These are phyloP conservation scores for Alternaria rosae DNA, from an alignment of 2,329 filamentous ascomycete species.

Conservation along the genomic window DNA sequence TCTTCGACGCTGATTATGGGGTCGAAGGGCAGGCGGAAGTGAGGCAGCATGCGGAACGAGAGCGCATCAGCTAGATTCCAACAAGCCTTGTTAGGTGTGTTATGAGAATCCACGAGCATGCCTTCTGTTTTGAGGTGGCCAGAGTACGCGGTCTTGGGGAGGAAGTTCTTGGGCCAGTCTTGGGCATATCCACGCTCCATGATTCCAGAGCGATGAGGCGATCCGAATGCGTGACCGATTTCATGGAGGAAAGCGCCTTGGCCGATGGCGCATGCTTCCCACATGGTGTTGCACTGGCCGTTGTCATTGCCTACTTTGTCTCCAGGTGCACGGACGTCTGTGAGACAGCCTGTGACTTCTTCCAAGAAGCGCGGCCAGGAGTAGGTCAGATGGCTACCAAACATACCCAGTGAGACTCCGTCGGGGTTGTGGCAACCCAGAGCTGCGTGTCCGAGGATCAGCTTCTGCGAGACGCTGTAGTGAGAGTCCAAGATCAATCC, in stretches of 20 bases:
- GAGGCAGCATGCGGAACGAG: slow-evolving; percentile 29
- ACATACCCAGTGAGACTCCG: slow-evolving; percentile 37
- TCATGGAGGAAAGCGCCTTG: slow-evolving; percentile 50
- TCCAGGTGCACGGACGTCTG: slow-evolving; percentile 49
- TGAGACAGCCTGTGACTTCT: slow-evolving; percentile 38
- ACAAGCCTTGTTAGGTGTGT: slow-evolving; percentile 31
- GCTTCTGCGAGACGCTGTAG: slow-evolving; percentile 29
- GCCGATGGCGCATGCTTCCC: slow-evolving; percentile 56
- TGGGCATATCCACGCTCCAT: slow-evolving; percentile 39
- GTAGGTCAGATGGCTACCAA: slow-evolving; percentile 39
- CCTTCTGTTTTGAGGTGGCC: background rate
- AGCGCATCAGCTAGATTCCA: slow-evolving; percentile 47
- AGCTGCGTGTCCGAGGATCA: slow-evolving; percentile 36
- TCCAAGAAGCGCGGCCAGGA: slow-evolving; percentile 42
- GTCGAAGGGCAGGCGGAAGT: slow-evolving; percentile 42
- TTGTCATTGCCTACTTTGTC: slow-evolving; percentile 41
- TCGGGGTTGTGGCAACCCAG: slow-evolving; percentile 33
- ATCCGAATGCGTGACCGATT: slow-evolving; percentile 50
- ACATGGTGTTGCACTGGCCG: slow-evolving; percentile 53
- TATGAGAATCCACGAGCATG: slow-evolving; percentile 13
- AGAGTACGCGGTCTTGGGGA: slow-evolving; percentile 38
- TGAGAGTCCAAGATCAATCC: slow-evolving; percentile 43
- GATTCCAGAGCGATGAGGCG: slow-evolving; percentile 39
- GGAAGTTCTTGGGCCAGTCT: slow-evolving; percentile 54
- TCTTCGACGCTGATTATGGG: slow-evolving; percentile 12